A percentile compares a stretch with the other conserved stretches of the same genome.
phyloP scores from a whole-genome alignment of 1,139 yeast species.

The Zygosaccharomyces sapae region DNA sequence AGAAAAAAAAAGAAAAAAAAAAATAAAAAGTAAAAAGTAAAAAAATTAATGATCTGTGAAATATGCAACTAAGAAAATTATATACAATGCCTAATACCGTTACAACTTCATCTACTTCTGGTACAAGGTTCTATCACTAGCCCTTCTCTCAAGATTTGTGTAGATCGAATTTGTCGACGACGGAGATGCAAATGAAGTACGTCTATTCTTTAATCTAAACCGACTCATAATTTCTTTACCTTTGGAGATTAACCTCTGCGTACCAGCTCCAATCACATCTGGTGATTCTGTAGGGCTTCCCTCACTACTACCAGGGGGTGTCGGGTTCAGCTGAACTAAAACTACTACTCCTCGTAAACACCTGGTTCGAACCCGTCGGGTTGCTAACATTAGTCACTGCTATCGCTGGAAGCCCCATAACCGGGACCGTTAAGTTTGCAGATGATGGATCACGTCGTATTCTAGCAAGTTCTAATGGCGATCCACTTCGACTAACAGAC shows the following conservation, averaged over 20 bases:
- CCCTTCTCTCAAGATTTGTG: conserved; percentile 6
- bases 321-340: conserved; percentile 4
- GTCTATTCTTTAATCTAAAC: conserved; percentile 9
- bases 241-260: conserved; percentile 10
- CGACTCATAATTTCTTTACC: conserved; percentile 13
- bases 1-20: not conserved
- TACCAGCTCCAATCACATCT: conserved; percentile 5
- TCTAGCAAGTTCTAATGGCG: not conserved
- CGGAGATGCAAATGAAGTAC: conserved; percentile 8
- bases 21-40: not conserved
- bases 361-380: not conserved
- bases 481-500: not conserved
- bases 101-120: not conserved
- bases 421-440: not conserved
- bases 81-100: not conserved
- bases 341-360: conserved; percentile 6
- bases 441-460: conserved; percentile 3
- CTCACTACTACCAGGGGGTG: not conserved
- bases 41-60: not conserved
- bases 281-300: conserved; percentile 3
- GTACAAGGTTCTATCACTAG: conserved; percentile 6
- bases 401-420: conserved; percentile 1
- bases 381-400: not conserved
- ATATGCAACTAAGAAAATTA: too few species aligned
- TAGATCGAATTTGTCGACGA: conserved; percentile 10